Evolutionary conservation across 164 flowering plant species (phyloP), one percentile per base, ranked within the genome.

Genomic region (Echeveria elegans): DNA sequence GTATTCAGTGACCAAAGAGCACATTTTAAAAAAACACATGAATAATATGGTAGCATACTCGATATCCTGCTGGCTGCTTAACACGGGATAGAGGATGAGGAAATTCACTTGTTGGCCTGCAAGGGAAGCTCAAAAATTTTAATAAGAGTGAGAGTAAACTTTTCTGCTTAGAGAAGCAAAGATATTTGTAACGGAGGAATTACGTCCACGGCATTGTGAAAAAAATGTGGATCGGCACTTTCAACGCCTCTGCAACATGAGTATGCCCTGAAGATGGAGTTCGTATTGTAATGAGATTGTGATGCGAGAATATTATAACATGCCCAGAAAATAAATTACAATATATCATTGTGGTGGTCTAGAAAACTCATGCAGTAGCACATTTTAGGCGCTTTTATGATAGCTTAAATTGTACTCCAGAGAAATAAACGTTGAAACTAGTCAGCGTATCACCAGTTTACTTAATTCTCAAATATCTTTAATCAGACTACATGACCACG

Each of bases 131-230:
- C 48, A 56, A 37, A 38, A 9, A 18, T 43, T 31, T 40, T 12
- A 9, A 43, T 14, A 43, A 18, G 41, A 58, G 48, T 21, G 68
- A 47, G 15, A 62, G n/a, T n/a, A n/a, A n/a, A n/a, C n/a, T 8
- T 6, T 23, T 6, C n/a, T 16, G 36, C 16, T 29, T 31, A 15
- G 5, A 31, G 50, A 53, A 41, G 30, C 15, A 36, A 11, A 38
- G 28, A 23, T 23, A 18, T 36, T 2, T 43, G 18, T 23, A 30
- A 65, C 61, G 12, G 32, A 56, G 19, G 12, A 56, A 97, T 95
- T 88, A 95, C 99, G 98, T 95, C 99, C 99, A 95, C 62, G 99
- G 99, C 97, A 95, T 95, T 9, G 99, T 95, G 79, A 95, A 95
- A 80, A 95, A 95, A 68, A 95, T 81, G 76, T 95, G 99, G 70